Conservation (phyloP, 352 stramenopile species). For the Phytopythium montanum region DNA sequence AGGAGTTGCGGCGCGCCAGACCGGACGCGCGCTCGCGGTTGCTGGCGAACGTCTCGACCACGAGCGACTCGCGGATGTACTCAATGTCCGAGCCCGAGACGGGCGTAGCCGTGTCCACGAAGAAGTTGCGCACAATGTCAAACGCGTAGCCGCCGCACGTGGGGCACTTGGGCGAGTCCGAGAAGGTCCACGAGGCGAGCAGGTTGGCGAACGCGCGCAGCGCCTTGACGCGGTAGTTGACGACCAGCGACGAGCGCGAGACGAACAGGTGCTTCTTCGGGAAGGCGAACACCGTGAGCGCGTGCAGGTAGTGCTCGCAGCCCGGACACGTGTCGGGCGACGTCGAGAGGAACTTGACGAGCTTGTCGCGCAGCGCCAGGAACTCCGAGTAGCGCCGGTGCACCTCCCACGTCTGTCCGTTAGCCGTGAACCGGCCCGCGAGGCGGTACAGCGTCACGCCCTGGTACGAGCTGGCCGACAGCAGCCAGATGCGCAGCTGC, state of each 20-base stretch:
- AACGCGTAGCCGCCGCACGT: conserved; percentile 81
- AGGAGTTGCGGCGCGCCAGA: conserved; percentile 41
- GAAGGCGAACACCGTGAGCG: conserved; percentile 78
- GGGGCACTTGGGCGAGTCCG: conserved; percentile 77
- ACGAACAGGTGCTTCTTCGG: conserved; percentile 86
- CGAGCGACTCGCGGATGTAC: conserved; percentile 62
- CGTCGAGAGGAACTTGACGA: conserved; percentile 76
- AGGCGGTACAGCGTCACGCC: conserved; percentile 67
- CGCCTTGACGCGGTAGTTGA: conserved; percentile 85
- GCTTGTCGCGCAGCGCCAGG: conserved; percentile 60
- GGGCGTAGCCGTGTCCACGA: conserved; percentile 52
- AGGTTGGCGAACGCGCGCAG: conserved; percentile 83
- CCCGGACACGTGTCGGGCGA: conserved; percentile 71
- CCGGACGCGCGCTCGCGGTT: conserved; percentile 20
- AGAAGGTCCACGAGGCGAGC: conserved; percentile 79
- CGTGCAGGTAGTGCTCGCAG: conserved; percentile 75
- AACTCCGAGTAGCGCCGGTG: conserved; percentile 85
- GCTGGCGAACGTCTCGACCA: conserved; percentile 51
- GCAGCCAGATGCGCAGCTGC: conserved; percentile 63
- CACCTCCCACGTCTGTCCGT: conserved; percentile 75
- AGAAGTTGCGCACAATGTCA: conserved; percentile 77
- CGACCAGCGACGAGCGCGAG: conserved; percentile 61
- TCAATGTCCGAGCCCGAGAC: conserved; percentile 59
- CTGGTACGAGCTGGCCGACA: conserved; percentile 47
- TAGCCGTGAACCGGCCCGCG: conserved; percentile 59